Evolutionary conservation across 1,284 basidiomycete genomes (phyloP).

Genomic region (Boletus semigastroideus): DNA sequence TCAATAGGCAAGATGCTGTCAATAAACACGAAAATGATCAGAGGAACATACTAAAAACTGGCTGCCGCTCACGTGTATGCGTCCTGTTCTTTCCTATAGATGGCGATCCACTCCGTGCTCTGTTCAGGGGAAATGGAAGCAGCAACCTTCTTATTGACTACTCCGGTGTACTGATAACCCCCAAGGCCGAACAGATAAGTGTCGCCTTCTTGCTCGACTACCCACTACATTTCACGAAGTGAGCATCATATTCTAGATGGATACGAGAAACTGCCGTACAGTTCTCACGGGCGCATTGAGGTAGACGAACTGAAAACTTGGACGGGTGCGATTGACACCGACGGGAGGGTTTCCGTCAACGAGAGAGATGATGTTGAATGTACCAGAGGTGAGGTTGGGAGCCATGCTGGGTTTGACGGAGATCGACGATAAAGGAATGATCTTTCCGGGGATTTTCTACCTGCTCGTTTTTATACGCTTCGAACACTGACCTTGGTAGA

Average conservation of each 20-base stretch:
- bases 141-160: neutral
- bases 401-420: neutral
- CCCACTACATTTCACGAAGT: neutral
- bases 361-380: neutral
- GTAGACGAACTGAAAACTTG: neutral
- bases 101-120: neutral
- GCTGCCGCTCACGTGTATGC: neutral
- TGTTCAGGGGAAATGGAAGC: neutral
- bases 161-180: neutral
- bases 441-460: neutral
- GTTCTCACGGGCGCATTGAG: neutral
- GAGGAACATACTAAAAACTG: too few species aligned
- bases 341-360: neutral
- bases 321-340: neutral
- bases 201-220: neutral
- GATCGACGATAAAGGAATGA: too few species aligned
- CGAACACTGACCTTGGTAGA: neutral
- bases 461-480: neutral
- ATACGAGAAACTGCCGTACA: neutral
- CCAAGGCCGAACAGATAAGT: neutral
- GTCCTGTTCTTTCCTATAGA: neutral
- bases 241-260: neutral
- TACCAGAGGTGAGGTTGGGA: neutral
- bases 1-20: neutral
- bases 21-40: neutral